Base-by-base conservation (phyloP, 352 stramenopile genomes). In the Globisporangium cederbergense region DNA sequence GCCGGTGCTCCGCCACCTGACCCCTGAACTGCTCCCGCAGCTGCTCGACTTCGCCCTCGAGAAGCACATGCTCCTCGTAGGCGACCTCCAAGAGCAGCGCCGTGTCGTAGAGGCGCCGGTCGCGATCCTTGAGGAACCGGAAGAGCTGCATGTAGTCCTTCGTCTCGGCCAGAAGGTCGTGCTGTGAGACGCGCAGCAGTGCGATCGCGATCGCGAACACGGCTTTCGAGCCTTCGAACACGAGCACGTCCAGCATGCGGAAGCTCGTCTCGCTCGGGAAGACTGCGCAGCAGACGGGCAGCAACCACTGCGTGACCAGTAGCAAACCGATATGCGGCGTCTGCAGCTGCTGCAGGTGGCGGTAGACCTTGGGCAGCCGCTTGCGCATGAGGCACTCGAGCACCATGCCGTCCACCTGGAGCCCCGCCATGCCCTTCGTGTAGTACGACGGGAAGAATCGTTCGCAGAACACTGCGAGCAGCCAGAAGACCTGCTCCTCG, bases 111-210 rank as follows among this genome's bases (percentile, higher is more conserved):
- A 91, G 78, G 6, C 79, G 72, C 63, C 75, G 66, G 57, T 90
- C 81, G 20, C 83, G 77, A 38, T 80, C 71, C 50, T 85, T 88
- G 14, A 91, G 67, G 34, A 83, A 72, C 0, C 75, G 73, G 45
- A 90, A 90, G 45, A 91, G 71, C 59, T 90, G 83, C 62, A 81
- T 81, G 64, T 86, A 90, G 57, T 89, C 83, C 14, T 74, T 68
- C n/a, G 72, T 78, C 52, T 89, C 76, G 3, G 72, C 65, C 30
- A 91, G 59, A 10, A 90, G 50, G 34, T 83, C 72, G 22, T 77
- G 68, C 54, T 88, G 81, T 4, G 77, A 78, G 63, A 89, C 72
- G 6, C 78, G 80, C 25, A 91, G 58, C 9, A 91, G 51, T 1
- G 80, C 73, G 13, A 91, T 70, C 0, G 78, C 75, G 18, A 91